Percentiles rank a stretch among this genome's conserved stretches.
phyloP scores from a whole-genome alignment of 225 moss, liverwort and hornwort genomes.

The Rhytidiadelphus loreus region DNA sequence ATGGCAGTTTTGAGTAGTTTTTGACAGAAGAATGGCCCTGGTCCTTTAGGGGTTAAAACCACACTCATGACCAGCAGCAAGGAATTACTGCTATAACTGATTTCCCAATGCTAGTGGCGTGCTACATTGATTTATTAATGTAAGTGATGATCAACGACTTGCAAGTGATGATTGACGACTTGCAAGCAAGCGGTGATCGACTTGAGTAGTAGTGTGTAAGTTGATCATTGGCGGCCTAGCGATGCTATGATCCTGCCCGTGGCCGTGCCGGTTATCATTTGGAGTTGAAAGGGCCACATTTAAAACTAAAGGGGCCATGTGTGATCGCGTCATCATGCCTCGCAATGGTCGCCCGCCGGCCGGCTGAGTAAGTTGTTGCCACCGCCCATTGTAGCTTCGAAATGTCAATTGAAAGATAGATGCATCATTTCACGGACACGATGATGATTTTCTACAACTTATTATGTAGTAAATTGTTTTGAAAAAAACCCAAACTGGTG shows the following conservation, averaged over 20 bases:
- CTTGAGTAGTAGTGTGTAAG: not conserved
- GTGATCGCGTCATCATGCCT: not conserved
- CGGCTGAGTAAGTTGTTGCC: not conserved
- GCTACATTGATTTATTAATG: not conserved
- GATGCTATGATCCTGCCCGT: not conserved
- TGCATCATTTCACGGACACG: not conserved
- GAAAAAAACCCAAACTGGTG: too few species aligned
- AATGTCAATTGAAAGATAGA: not conserved
- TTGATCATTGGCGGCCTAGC: not conserved
- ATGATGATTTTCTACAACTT: not conserved
- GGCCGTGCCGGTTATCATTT: not conserved
- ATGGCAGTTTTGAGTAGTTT: too few species aligned
- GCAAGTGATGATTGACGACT: not conserved
- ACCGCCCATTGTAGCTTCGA: not conserved
- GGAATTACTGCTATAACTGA: not conserved
- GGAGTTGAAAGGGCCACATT: not conserved
- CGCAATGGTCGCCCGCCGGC: not conserved
- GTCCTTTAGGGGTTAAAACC: too few species aligned
- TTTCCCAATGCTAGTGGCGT: not conserved
- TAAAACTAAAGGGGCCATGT: not conserved
- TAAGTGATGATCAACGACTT: not conserved
- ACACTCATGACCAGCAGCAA: not conserved
- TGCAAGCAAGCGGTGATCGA: not conserved
- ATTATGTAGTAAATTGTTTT: too few species aligned
- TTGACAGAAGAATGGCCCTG: too few species aligned